Percentiles rank a stretch among this genome's conserved stretches.
Conservation (phyloP, 345 rosid species). For the Populus pruinosa region DNA sequence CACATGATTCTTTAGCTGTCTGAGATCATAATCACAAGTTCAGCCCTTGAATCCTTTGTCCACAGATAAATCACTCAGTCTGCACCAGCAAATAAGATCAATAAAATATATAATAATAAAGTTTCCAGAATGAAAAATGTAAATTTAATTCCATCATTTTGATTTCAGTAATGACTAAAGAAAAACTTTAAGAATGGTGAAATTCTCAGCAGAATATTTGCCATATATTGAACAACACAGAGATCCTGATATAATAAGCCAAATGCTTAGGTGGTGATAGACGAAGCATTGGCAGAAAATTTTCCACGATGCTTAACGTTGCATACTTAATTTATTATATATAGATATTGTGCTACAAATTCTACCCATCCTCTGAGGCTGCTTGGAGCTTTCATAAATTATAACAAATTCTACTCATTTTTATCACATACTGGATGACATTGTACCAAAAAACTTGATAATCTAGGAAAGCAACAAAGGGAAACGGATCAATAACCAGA, state of each 20-base stretch:
- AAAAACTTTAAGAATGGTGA: neutral
- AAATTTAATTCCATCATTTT: neutral
- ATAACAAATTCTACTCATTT: neutral
- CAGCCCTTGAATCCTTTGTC: neutral
- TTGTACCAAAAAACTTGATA: neutral
- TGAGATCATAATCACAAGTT: slow-evolving; percentile 2
- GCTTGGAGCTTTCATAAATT: neutral
- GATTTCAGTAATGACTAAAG: neutral
- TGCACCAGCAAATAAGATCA: slow-evolving; percentile 17
- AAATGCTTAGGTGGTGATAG: neutral
- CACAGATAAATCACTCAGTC: slow-evolving; percentile 29
- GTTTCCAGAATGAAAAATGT: neutral
- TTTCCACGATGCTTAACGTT: neutral
- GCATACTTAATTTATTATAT: neutral
- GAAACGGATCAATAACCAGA: neutral
- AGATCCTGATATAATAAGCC: neutral
- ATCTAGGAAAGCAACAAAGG: neutral
- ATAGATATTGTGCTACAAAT: neutral
- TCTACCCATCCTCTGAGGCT: neutral
- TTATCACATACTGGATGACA: neutral
- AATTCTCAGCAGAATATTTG: neutral
- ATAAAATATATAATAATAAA: neutral
- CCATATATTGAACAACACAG: neutral
- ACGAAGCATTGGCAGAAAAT: neutral
- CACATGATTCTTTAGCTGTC: neutral